Evolutionary conservation across 257 asterid species (phyloP).

Genomic region (Solanum tarapatanum): DNA sequence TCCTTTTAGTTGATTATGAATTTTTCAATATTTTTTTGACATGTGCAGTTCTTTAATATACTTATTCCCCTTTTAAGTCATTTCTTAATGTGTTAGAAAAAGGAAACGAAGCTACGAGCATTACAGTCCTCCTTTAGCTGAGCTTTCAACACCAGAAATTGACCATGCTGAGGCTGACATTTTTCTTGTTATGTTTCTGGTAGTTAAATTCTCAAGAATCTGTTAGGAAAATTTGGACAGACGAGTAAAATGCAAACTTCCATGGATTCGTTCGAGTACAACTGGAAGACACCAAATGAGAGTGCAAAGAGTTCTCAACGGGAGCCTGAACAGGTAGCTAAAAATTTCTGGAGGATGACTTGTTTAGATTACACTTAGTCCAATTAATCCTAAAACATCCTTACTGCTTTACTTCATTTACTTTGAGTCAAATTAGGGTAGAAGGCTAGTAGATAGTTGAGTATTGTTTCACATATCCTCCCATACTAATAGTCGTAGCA

Average conservation of each 20-base stretch:
- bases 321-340: neutral
- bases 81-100: too few relatives aligned
- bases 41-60: too few relatives aligned
- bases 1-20: neutral
- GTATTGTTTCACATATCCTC: neutral
- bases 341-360: neutral
- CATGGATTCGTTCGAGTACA: neutral
- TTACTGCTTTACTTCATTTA: neutral
- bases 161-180: neutral
- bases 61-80: too few relatives aligned
- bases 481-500: neutral
- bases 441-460: neutral
- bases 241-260: neutral
- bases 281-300: neutral
- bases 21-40: neutral
- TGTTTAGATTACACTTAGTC: neutral
- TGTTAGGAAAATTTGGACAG: neutral
- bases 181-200: neutral
- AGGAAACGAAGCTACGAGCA: too few relatives aligned
- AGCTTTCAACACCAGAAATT: neutral
- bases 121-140: neutral
- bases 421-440: neutral
- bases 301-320: neutral
- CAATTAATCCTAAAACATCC: neutral
- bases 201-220: neutral